Percentiles rank a stretch among this genome's conserved stretches.
These are phyloP conservation scores for Aspergillus pseudoterreus DNA, from an alignment of 2,329 filamentous ascomycete species.

Conservation along the genomic window DNA sequence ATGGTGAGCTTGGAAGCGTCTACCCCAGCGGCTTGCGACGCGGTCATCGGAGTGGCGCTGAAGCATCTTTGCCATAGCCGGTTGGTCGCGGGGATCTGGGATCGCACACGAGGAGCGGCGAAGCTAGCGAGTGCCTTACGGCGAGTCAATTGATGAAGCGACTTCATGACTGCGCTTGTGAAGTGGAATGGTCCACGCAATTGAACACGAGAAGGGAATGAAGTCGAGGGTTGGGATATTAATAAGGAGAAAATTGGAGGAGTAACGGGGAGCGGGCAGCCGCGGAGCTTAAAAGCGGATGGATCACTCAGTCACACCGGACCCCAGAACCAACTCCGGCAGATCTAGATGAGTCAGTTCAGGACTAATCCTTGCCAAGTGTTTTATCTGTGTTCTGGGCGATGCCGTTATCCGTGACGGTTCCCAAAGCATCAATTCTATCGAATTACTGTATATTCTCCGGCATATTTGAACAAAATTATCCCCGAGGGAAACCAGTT, in stretches of 20 bases:
- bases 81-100: slow-evolving; percentile 22
- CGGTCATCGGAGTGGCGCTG: slow-evolving; percentile 34
- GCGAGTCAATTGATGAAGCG: slow-evolving; percentile 34
- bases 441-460: too few species aligned
- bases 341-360: not conserved
- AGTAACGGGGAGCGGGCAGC: slow-evolving; percentile 5
- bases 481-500: not conserved
- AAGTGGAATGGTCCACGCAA: not conserved
- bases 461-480: not conserved
- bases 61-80: slow-evolving; percentile 49
- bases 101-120: slow-evolving; percentile 18
- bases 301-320: slow-evolving; percentile 20
- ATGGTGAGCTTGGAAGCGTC: slow-evolving; percentile 74
- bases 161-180: slow-evolving; percentile 25
- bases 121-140: slow-evolving; percentile 25
- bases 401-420: not conserved
- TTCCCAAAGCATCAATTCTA: too few species aligned
- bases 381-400: not conserved
- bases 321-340: slow-evolving; percentile 26
- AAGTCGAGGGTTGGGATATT: not conserved
- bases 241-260: not conserved
- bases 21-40: slow-evolving; percentile 57
- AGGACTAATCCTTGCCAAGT: not conserved
- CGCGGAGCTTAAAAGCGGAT: slow-evolving; percentile 12
- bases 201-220: not conserved